Evolutionary conservation across 208 protist genomes (phyloP).

Genomic region (Leishmania amazonensis): DNA sequence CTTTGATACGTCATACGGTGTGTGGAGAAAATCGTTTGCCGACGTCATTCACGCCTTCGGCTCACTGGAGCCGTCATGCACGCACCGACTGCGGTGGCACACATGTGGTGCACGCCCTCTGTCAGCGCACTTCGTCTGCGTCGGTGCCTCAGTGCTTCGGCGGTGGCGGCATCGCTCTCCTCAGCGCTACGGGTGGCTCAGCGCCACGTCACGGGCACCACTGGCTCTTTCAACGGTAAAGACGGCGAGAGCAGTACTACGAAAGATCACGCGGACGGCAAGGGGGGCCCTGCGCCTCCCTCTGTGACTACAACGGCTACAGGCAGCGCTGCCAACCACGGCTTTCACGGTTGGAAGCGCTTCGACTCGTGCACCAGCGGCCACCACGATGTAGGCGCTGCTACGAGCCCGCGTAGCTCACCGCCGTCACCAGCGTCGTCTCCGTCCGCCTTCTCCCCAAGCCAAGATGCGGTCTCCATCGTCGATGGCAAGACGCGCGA

Average conservation of each 20-base stretch:
- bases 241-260: slow-evolving; percentile 1
- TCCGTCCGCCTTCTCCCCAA: background rate
- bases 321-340: background rate
- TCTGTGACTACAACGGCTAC: background rate
- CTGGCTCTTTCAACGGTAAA: slow-evolving; percentile 9
- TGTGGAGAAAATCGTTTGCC: background rate
- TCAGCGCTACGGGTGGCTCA: background rate
- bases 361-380: background rate
- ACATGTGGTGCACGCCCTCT: slow-evolving; percentile 1
- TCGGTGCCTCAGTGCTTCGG: background rate
- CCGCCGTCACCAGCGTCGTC: background rate
- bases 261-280: background rate
- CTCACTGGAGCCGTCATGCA: background rate
- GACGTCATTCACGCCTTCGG: background rate
- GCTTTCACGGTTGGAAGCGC: slow-evolving; percentile 30
- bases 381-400: background rate
- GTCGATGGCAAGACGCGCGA: slow-evolving; percentile 8
- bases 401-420: background rate
- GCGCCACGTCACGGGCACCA: slow-evolving; percentile 4
- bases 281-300: background rate
- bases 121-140: slow-evolving; percentile 3
- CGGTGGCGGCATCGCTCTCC: background rate
- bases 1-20: background rate
- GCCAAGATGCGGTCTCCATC: background rate
- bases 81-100: background rate